A percentile compares a stretch with the other conserved stretches of the same genome.
Evolutionary conservation across 148 eudicot genomes (phyloP).

Genomic region (Pharnaceum exiguum): DNA sequence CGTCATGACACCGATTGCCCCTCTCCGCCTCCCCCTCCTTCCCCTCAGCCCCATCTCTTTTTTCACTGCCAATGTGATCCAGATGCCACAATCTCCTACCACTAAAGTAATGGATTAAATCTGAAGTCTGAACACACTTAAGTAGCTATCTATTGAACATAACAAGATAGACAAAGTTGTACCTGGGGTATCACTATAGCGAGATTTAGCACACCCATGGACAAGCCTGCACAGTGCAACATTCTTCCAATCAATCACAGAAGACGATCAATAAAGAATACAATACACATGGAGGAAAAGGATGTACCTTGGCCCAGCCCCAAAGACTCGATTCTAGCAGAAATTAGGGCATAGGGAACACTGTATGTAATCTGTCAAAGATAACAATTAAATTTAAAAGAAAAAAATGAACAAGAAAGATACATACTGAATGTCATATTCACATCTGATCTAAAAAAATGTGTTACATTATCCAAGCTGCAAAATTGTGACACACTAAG

Average conservation of each 20-base stretch:
- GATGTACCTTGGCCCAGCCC: slow-evolving; percentile 97
- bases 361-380: slow-evolving; percentile 97
- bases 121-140: too few relatives aligned
- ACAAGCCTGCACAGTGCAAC: slow-evolving; percentile 56
- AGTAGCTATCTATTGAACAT: too few relatives aligned
- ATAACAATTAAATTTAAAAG: too few relatives aligned
- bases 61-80: too few relatives aligned
- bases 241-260: background rate
- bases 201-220: slow-evolving; percentile 94
- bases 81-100: too few relatives aligned
- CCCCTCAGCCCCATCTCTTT: too few relatives aligned
- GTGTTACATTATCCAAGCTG: background rate
- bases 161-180: slow-evolving; percentile 9
- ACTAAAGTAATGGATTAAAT: too few relatives aligned
- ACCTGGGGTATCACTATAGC: slow-evolving; percentile 96
- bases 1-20: too few relatives aligned
- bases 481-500: too few relatives aligned
- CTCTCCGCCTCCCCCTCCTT: too few relatives aligned
- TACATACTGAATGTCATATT: background rate
- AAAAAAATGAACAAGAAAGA: background rate
- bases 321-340: slow-evolving; percentile 52
- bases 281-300: slow-evolving; percentile 2
- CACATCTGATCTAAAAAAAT: background rate
- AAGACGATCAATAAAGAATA: background rate
- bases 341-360: slow-evolving; percentile 89